Base-by-base conservation (phyloP, 495 filamentous ascomycete species). In the Cetradonia linearis region DNA sequence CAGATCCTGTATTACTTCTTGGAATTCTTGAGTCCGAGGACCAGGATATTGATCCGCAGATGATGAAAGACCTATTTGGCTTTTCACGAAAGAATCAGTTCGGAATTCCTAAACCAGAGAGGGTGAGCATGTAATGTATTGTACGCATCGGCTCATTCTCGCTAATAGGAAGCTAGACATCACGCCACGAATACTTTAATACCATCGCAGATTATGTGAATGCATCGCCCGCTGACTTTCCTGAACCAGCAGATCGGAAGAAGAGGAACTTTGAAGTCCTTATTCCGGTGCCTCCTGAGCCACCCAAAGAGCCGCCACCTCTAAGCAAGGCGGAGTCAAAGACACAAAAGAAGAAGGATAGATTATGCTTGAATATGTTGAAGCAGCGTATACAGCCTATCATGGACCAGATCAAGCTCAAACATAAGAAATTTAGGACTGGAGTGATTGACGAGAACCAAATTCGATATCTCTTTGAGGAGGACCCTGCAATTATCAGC, bases 391-490 rank as follows among this genome's bases (percentile, higher is more conserved):
- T 98, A 56, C 90, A 95, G 71, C 87, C 87, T 14, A 86, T 96
- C 64, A 95, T 98, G 89, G 92, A 97, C 62, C 86, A 94, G 72
- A 87, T 96, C 61, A 88, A 93, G 65, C 83, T 81, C 61, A 83
- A 80, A 64, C 91, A 93, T 70, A 86, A 86, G 68, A 86, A 85
- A 61, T 96, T 97, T 75, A 80, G 89, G 48, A 81, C 81, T 31
- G 85, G 88, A 5, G 80, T 89, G 36, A 84, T 98, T 65, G 84
- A 88, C 20, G 80, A 88, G 48, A 72, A 72, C 4, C 74, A 82
- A 40, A 88, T 94, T 54, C 73, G 78, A 33, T 94, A 96, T 67
- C 77, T 97, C 9, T 86, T 85, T 65, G 83, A 90, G 42, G 91
- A 83, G 42, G 84, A 96, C 66, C 88, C 88, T n/a, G 79, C 87